phyloP scores from a whole-genome alignment of 352 stramenopile genomes.

The Globisporangium splendens region DNA sequence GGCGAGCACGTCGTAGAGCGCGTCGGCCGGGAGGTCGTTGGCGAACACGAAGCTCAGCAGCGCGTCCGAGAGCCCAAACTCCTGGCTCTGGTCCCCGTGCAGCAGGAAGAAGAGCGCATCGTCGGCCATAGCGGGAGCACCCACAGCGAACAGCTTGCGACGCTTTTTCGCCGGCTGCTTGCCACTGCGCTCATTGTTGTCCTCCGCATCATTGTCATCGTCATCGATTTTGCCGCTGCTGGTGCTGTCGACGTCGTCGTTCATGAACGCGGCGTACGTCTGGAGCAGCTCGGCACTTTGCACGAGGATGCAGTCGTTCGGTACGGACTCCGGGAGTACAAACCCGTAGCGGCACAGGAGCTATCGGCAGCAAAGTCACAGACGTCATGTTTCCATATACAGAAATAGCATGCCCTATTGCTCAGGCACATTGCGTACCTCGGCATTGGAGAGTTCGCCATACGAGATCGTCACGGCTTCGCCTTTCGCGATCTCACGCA shows the following conservation, averaged over 20 bases:
- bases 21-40: slow-evolving; percentile 42
- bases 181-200: slow-evolving; percentile 13
- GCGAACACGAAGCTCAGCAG: slow-evolving; percentile 64
- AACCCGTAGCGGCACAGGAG: slow-evolving; percentile 74
- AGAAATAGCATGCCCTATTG: neutral
- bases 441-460: slow-evolving; percentile 63
- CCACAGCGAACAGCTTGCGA: slow-evolving; percentile 31
- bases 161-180: slow-evolving; percentile 28
- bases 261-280: slow-evolving; percentile 32
- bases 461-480: slow-evolving; percentile 70
- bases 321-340: slow-evolving; percentile 31
- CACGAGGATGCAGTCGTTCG: slow-evolving; percentile 55
- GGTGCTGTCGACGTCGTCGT: slow-evolving; percentile 29
- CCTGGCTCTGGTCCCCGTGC: slow-evolving; percentile 35
- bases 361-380: slow-evolving; percentile 11
- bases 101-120: slow-evolving; percentile 49
- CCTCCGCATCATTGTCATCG: slow-evolving; percentile 10
- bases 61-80: slow-evolving; percentile 64
- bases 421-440: slow-evolving; percentile 29
- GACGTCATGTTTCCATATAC: too few species aligned
- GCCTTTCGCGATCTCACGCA: slow-evolving; percentile 37
- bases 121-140: neutral
- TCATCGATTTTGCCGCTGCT: slow-evolving; percentile 19
- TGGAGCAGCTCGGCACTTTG: slow-evolving; percentile 37
- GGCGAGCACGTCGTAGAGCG: slow-evolving; percentile 61